Conservation (phyloP, 1,284 basidiomycete species). For the Gymnopus androsaceus region DNA sequence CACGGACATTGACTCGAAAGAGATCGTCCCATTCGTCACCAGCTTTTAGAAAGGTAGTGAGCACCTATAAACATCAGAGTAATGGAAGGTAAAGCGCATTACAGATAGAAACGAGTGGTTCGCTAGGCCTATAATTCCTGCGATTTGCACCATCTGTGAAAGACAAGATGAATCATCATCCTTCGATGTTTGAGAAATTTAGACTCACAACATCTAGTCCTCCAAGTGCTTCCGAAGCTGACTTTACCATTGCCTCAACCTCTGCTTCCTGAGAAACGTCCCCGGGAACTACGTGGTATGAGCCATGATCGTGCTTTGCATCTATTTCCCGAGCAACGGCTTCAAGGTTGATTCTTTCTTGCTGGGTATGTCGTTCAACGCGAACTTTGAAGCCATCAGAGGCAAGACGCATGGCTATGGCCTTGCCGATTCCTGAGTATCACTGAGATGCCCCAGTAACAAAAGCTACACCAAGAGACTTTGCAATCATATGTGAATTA, state of each 20-base stretch:
- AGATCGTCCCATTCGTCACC: slow-evolving; percentile 20
- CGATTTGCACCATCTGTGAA: slow-evolving; percentile 28
- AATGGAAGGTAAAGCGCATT: neutral
- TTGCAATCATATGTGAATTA: no score
- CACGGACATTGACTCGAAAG: slow-evolving; percentile 18
- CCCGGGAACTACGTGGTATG: slow-evolving; percentile 19
- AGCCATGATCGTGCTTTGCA: neutral
- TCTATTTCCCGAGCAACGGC: no score
- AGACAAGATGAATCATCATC: neutral
- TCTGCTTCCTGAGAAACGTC: slow-evolving; percentile 31
- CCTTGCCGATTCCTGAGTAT: slow-evolving; percentile 47
- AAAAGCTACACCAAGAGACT: neutral
- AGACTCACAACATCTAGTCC: slow-evolving; percentile 31
- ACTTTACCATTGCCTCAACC: slow-evolving; percentile 27
- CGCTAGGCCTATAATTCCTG: slow-evolving; percentile 16
- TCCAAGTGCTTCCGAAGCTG: slow-evolving; percentile 26
- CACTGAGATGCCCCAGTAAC: slow-evolving; percentile 19
- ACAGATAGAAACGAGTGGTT: neutral
- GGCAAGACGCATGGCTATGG: slow-evolving; percentile 41
- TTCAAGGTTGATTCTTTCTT: slow-evolving; percentile 18
- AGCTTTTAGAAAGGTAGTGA: neutral
- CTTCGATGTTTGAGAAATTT: neutral
- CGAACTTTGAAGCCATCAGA: slow-evolving; percentile 24
- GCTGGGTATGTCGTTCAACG: slow-evolving; percentile 22
- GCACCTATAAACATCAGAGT: slow-evolving; percentile 8